Percentiles rank a stretch among this genome's conserved stretches.
Conservation (phyloP, 139 green algal species). For the Desmodesmus armatus region DNA sequence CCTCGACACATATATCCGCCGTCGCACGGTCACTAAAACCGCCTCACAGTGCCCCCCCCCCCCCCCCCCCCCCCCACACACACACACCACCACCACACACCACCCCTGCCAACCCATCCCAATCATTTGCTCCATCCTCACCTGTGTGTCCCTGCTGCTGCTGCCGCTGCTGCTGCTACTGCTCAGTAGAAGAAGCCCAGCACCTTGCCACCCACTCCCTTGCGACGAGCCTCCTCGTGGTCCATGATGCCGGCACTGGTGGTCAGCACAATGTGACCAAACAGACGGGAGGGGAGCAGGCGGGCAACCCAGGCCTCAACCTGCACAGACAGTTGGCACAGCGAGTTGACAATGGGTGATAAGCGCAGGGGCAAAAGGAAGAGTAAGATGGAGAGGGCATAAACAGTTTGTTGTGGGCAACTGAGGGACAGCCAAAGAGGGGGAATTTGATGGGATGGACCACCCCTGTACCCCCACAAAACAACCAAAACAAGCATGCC, state of each 20-base stretch:
- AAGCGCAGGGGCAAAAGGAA: neutral
- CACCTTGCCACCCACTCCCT: slow-evolving; percentile 98
- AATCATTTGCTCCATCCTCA: too few relatives aligned
- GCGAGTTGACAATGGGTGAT: neutral
- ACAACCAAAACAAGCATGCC: too few relatives aligned
- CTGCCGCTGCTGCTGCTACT: slow-evolving; percentile 8
- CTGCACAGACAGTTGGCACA: too few relatives aligned
- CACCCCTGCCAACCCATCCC: too few relatives aligned
- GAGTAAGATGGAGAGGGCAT: too few relatives aligned
- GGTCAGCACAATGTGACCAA: slow-evolving; percentile 98
- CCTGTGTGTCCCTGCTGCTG: neutral
- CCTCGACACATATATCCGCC: too few relatives aligned
- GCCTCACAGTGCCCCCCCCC: neutral
- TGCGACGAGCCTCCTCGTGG: slow-evolving; percentile 97
- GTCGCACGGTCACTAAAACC: too few relatives aligned
- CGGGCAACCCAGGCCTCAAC: slow-evolving; percentile 97
- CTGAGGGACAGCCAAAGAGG: too few relatives aligned
- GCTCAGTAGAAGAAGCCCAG: slow-evolving; percentile 94
- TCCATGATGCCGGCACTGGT: slow-evolving; percentile 99
- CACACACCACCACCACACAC: neutral
- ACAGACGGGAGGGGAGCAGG: slow-evolving; percentile 98
- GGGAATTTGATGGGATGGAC: too few relatives aligned
- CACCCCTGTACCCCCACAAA: too few relatives aligned
- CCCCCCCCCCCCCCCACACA: neutral
- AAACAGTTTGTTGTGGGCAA: too few relatives aligned